Base-by-base conservation (phyloP, 495 filamentous ascomycete species). In the Pseudomonodictys pantanalensis region DNA sequence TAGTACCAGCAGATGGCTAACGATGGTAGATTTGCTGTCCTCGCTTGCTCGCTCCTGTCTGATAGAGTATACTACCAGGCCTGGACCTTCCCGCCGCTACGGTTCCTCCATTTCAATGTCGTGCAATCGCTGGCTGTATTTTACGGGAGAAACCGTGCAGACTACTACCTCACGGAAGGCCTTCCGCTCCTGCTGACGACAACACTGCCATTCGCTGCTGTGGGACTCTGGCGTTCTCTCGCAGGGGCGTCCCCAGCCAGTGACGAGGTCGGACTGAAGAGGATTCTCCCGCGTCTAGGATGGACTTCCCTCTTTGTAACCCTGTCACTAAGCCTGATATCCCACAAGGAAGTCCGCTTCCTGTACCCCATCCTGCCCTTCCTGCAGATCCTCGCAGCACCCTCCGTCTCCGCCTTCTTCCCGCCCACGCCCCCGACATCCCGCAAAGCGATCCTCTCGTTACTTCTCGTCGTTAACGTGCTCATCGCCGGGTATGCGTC, bases 341-440 rank as follows among this genome's bases (percentile, higher is more conserved):
- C 92, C 24, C 93, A 98, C 76, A 98, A 98, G 73, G 93, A 98
- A 81, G 88, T 96, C 59, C 90, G 93, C 62, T 98, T 98, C 75
- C 88, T 97, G 62, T 96, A 96, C 68, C 95, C 93, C 4, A 81
- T 97, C 35, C 79, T 98, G 0, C 93, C 93, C 3, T 78, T 86
- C 17, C 78, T 98, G 12, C 91, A 96, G 69, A 77, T 95, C 60
- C 77, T 97, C 42, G 81, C 87, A 4, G 88, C 90, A 0, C 79
- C 83, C 2, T 80, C 85, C 18, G 72, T 89, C 20, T 75, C 81
- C 2, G 74, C 77, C 24, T 92, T 87, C 74, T 91, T 91, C 66
- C 10, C 45, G 5, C 35, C 55, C 44, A 58, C 66, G 6, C 44
- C 66, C n/a, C 33, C 69, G 3, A 20, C 49, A 18, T 53, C 67